Evolutionary conservation across 768 basidiomycete species (phyloP).

Genomic region (Gautieria morchelliformis): DNA sequence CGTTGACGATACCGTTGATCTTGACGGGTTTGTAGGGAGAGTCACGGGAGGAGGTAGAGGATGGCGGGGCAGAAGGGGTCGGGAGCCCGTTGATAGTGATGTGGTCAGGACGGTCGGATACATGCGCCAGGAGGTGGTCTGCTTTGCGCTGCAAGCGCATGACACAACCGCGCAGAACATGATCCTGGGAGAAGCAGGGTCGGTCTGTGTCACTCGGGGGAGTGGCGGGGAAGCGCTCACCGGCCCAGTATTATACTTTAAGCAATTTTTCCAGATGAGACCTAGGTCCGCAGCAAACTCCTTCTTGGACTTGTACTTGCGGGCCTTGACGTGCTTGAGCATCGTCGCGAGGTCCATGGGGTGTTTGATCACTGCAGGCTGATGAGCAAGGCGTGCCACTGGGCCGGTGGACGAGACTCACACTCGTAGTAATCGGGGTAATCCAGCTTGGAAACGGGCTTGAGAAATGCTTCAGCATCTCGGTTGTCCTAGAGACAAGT

Average conservation of each 20-base stretch:
- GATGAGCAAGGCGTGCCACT: neutral
- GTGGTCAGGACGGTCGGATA: conserved; percentile 82
- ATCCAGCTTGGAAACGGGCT: conserved; percentile 83
- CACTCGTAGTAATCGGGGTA: conserved; percentile 92
- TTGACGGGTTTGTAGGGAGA: neutral
- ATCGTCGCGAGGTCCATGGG: conserved; percentile 97
- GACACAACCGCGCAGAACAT: conserved; percentile 80
- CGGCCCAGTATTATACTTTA: conserved; percentile 84
- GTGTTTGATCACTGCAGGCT: conserved; percentile 68
- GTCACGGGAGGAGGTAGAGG: conserved; percentile 11
- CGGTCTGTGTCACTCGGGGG: neutral
- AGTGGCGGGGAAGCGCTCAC: conserved; percentile 36
- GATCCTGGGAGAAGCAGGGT: conserved; percentile 43
- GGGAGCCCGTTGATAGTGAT: conserved; percentile 39
- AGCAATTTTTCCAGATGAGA: conserved; percentile 95
- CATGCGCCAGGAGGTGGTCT: conserved; percentile 75
- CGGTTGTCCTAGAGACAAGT: conserved; percentile 54
- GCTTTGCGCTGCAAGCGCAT: conserved; percentile 76
- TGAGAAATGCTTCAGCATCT: conserved; percentile 88
- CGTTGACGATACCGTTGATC: conserved; percentile 2
- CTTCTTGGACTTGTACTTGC: conserved; percentile 86
- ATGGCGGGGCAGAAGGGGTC: conserved; percentile 39
- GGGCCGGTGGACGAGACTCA: conserved; percentile 26
- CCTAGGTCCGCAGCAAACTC: conserved; percentile 93
- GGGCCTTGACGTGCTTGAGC: conserved; percentile 86